Percentiles rank a stretch among this genome's conserved stretches.
Conservation (phyloP, 176 grass and related monocot species). For the Canna indica region DNA sequence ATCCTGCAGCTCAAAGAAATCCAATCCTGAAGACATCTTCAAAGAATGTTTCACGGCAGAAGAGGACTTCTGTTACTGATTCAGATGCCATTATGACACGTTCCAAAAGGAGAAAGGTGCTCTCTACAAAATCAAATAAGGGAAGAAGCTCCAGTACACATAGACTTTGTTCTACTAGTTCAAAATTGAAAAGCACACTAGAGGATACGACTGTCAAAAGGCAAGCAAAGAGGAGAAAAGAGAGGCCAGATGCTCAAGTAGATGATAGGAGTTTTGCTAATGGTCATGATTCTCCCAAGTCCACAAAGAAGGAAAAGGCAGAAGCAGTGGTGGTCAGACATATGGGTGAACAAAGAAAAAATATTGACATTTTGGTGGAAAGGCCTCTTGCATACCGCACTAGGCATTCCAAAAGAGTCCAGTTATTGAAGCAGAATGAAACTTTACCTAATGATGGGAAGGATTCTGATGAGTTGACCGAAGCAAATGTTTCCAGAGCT, state of each 20-base stretch:
- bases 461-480: not conserved
- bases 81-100: conserved; percentile 12
- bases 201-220: not conserved
- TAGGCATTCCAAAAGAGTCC: conserved; percentile 14
- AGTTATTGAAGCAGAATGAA: not conserved
- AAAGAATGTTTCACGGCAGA: not conserved
- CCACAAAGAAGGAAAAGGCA: not conserved
- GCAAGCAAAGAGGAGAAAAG: not conserved
- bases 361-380: not conserved
- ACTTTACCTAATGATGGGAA: not conserved
- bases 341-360: not conserved
- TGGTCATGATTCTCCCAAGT: not conserved
- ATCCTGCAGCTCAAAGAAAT: not conserved
- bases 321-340: not conserved
- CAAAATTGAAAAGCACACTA: conserved; percentile 6
- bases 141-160: not conserved
- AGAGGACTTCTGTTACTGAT: not conserved
- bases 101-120: conserved; percentile 7
- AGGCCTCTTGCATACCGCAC: not conserved
- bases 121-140: not conserved
- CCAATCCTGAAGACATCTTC: not conserved
- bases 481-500: not conserved
- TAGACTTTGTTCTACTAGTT: not conserved
- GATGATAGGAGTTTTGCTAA: not conserved
- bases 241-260: not conserved